Base-by-base conservation (phyloP, 78 protist species). In the Diacronema lutheri region DNA sequence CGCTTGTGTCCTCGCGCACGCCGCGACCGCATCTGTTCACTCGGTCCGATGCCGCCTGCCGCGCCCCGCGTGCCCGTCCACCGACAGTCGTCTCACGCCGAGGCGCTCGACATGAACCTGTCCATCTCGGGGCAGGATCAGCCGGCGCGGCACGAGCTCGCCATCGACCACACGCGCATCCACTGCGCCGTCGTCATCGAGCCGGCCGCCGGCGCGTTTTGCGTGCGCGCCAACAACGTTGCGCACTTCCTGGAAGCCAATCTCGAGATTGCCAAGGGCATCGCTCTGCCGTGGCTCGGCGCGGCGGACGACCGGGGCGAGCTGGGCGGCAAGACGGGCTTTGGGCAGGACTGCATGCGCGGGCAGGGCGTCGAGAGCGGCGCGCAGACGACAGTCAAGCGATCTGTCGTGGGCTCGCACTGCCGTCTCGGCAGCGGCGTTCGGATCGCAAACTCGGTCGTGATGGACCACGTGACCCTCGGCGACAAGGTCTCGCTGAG, bases 391-490 rank as follows among this genome's bases (percentile, higher is more conserved):
- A 10, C 1, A 19, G 16, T 93, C 31, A 93, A 90, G 87, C 29
- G 82, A 40, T 87, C 90, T 13, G 56, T 81, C 44, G 69, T 93
- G 62, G 96, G 96, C 40, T 40, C 68, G 65, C 91, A 86, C 77
- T 82, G 86, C 83, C 2, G 13, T 6, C 68, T 88, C 37, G 90
- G 88, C 69, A 37, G 56, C 16, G 56, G 69, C 46, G 93, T 87
- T n/a, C 82, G 85, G 85, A 69, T 94, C 64, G 87, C 80, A 61
- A 90, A 90, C 81, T 87, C 91, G 40, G 62, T 94, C 38, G 38
- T 94, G 38, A 92, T 90, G 95, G 93, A 92, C 71, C 78, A 89
- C 64, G 96, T 94, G 23, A 50, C 77, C 26, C 37, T 93, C 65
- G 86, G 38, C 23, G 93, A 92, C 60, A 82, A 44, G 79, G 74